phyloP scores from a whole-genome alignment of 2,329 filamentous ascomycete genomes.

The Venturia asperata region DNA sequence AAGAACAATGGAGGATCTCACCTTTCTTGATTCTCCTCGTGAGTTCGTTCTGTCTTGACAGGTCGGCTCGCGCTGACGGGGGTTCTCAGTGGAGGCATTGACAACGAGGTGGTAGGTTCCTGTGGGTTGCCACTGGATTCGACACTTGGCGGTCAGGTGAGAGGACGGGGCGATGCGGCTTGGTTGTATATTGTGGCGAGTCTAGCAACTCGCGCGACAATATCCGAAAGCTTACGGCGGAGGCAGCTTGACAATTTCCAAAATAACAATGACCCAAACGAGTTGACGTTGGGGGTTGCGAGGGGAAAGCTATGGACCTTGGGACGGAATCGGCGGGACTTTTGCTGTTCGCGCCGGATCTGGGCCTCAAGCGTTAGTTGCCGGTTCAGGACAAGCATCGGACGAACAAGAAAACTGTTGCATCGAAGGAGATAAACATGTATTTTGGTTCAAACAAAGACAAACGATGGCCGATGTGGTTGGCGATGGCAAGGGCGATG shows the following conservation, averaged over 20 bases:
- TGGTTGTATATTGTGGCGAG: constrained; percentile 4
- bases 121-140: background rate
- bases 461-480: background rate
- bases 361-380: constrained; percentile 1
- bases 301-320: background rate
- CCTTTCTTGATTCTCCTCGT: constrained; percentile 75
- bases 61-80: constrained; percentile 32
- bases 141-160: background rate
- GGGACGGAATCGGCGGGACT: background rate
- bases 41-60: constrained; percentile 63
- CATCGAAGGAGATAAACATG: background rate
- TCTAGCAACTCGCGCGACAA: constrained; percentile 13
- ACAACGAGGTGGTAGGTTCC: constrained; percentile 7
- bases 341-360: constrained; percentile 1
- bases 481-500: background rate
- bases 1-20: constrained; percentile 27
- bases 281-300: background rate
- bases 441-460: background rate
- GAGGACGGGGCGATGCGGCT: background rate
- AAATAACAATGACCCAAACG: background rate
- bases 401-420: background rate
- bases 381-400: background rate
- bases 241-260: background rate
- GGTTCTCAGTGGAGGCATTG: constrained; percentile 35
- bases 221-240: background rate